phyloP scores from a whole-genome alignment of 2,329 filamentous ascomycete genomes.

The Trichophyton mentagrophytes region DNA sequence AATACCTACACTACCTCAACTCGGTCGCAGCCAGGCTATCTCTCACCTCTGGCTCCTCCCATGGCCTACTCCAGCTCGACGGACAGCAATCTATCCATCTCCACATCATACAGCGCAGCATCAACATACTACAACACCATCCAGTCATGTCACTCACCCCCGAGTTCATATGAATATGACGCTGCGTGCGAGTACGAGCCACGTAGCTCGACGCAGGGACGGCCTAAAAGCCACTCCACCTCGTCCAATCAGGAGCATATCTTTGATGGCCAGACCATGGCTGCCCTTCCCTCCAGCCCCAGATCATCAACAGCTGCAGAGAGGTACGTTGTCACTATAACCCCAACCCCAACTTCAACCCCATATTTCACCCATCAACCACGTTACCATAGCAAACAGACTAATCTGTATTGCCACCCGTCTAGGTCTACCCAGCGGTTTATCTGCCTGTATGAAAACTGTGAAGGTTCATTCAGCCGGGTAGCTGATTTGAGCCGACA shows the following conservation, averaged over 20 bases:
- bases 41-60: constrained; percentile 10
- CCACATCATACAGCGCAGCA: constrained; percentile 11
- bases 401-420: neutral
- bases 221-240: neutral
- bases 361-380: neutral
- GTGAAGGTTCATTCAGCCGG: constrained; percentile 30
- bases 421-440: constrained; percentile 11
- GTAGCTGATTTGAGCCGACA: constrained; percentile 40
- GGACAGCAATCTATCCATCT: constrained; percentile 13
- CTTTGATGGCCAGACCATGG: neutral
- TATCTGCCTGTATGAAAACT: constrained; percentile 17
- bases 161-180: neutral
- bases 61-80: constrained; percentile 15
- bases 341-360: neutral
- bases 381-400: neutral
- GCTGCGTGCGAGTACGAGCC: neutral
- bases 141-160: neutral
- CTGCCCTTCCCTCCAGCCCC: neutral
- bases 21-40: neutral
- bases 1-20: neutral
- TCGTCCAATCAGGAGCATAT: neutral
- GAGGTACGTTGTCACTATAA: constrained; percentile 1
- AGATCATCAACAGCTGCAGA: neutral
- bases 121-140: constrained; percentile 6
- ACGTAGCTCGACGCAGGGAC: neutral